Evolutionary conservation across 148 eudicot species (phyloP).

Genomic region (Camellia sinensis): DNA sequence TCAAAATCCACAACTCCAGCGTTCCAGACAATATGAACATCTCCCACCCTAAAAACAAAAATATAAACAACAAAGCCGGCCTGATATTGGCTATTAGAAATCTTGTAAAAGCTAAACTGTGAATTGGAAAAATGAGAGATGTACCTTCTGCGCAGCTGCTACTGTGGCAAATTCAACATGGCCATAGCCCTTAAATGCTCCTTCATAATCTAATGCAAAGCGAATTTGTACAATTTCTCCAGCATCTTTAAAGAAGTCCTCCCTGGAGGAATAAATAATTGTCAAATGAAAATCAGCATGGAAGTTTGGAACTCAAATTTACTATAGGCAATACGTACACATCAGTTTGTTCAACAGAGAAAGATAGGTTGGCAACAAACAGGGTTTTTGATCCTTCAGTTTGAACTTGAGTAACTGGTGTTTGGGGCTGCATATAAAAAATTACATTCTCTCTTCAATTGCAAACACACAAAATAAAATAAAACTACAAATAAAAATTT

Average conservation of each 20-base stretch:
- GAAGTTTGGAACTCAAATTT: not conserved
- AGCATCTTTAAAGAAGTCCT: conserved; percentile 59
- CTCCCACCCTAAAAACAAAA: no score
- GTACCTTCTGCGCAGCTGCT: conserved; percentile 73
- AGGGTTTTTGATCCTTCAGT: conserved; percentile 59
- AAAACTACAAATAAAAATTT: no score
- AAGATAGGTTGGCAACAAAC: conserved; percentile 75
- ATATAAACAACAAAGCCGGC: no score
- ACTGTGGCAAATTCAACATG: conserved; percentile 82
- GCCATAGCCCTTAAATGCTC: conserved; percentile 71
- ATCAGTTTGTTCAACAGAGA: conserved; percentile 48
- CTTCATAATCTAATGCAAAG: conserved; percentile 46
- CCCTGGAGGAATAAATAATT: conserved; percentile 31
- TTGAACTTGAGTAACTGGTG: conserved; percentile 54
- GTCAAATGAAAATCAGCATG: not conserved
- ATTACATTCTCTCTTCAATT: not conserved
- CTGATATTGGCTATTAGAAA: no score
- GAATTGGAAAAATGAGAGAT: not conserved
- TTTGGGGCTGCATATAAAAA: conserved; percentile 51
- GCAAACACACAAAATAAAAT: not conserved
- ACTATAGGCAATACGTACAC: conserved; percentile 48
- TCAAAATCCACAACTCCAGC: no score
- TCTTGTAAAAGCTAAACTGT: no score
- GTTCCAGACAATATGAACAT: no score
- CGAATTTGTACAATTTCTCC: conserved; percentile 68